Base-by-base conservation (phyloP, 2,329 filamentous ascomycete species). In the Chrysoporthe puriensis region DNA sequence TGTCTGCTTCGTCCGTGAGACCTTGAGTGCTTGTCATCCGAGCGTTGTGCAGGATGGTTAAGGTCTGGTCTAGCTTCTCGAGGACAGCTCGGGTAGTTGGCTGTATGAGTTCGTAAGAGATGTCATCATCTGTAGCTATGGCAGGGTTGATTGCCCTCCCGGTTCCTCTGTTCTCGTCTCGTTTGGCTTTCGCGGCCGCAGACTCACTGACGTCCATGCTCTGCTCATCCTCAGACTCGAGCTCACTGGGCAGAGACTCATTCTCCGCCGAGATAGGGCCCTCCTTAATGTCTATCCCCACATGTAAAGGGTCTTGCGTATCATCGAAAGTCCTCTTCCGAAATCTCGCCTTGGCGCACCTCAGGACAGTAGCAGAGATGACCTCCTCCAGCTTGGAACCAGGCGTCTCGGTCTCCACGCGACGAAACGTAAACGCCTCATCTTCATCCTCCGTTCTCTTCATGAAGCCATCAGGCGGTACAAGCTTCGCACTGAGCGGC, bases 31-130 rank as follows among this genome's bases (percentile, higher is more conserved):
- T 68, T 2, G 88, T 84, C 56, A 86, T 79, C 48, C 90, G 86
- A 0, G 87, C 84, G 68, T 89, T 87, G 74, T 94, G 92, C 16
- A 98, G 82, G 3, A 89, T 86, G 42, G 84, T 81, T 6, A 97
- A 84, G 0, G 95, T 83, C 5, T 82, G 77, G 72, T 97, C 93
- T 1, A 97, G 76, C 46, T 88, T 86, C 1, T 83, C 79, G 9
- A 97, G 82, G 18, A 94, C 85, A 71, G 92, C 90, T n/a, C 89
- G 84, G 13, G 91, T 84, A 0, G 87, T 84, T 0, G 93, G 92
- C 0, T 85, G 84, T 18, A 97, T 80, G 5, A 96, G 81, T 1
- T 78, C 76, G 68, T 85, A 81, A 0, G 92, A 91, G 60, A 83
- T 76, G 1, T 91, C 88, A 71, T 97, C 93, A 72, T 97, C 90